Evolutionary conservation across 2,329 filamentous ascomycete genomes (phyloP).

Genomic region (Blastomyces silverae): DNA sequence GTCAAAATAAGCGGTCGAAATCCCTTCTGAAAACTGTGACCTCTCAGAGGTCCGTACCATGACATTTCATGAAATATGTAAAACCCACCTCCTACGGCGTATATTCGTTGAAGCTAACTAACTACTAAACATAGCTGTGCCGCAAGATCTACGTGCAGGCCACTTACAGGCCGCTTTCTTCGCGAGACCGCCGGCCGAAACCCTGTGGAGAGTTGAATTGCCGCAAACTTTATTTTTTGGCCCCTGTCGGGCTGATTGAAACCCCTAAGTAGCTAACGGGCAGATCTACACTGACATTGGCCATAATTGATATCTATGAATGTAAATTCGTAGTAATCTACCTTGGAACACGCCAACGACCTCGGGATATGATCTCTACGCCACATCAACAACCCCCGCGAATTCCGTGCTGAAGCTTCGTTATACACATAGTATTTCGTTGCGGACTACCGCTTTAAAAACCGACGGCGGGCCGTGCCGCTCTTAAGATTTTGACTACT

Average conservation of each 20-base stretch:
- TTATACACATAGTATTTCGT: neutral
- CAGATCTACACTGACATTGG: neutral
- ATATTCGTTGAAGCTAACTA: neutral
- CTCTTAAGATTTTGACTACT: neutral
- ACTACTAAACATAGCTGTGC: neutral
- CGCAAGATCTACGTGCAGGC: constrained; percentile 5
- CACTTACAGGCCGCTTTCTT: neutral
- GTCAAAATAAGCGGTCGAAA: neutral
- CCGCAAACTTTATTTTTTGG: constrained; percentile 4
- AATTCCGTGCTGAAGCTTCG: neutral
- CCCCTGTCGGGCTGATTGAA: neutral
- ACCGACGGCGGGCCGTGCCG: constrained; percentile 3
- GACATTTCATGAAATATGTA: neutral
- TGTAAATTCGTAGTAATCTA: neutral
- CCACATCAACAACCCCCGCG: neutral
- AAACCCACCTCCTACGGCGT: neutral
- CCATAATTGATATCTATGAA: neutral
- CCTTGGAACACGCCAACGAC: neutral
- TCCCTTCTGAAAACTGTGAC: no score
- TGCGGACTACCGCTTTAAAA: neutral
- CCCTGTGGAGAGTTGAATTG: neutral
- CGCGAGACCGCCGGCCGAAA: neutral
- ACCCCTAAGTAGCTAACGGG: neutral
- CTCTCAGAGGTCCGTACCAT: neutral
- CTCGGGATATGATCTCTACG: neutral